Base-by-base conservation (phyloP, 2,329 filamentous ascomycete species). In the Raffaelea albimanens region DNA sequence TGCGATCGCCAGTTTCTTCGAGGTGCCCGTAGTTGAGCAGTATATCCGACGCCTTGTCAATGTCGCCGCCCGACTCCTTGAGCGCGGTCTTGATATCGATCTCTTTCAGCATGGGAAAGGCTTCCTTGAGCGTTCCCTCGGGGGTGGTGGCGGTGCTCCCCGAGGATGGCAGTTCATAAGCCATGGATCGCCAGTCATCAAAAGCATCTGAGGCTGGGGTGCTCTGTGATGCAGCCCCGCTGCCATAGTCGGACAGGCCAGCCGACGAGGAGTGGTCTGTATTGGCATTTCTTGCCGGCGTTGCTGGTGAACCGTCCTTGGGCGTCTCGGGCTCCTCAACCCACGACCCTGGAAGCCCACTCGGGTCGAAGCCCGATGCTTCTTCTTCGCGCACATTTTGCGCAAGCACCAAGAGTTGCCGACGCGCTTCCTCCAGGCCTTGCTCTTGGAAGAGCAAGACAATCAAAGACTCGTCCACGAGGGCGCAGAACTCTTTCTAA, bases 1-100 rank as follows among this genome's bases (percentile, higher is more conserved):
- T 68, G 2, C 75, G 69, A 46, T 78, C 70, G 0, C 76, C 76
- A 1, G 71, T 75, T 48, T 88, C 79, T 49, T 87, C 80, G 4
- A 96, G 80, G 58, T 83, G 88, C 19, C 85, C 80, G 14, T 87
- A 72, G 54, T 85, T 94, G 29, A 96, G 73, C 13, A 97, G 69
- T 50, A 88, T 81, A 56, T 95, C 88, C 52, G 94, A 81, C 1
- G 87, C 80, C 14, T 72, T 71, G 49, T 82, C 77, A 36, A 86
- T 76, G 54, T 87, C 78, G 0, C 82, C 78, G 11, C 76, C 72
- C 25, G 73, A 78, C 57, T 87, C 86, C 54, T 77, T 78, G 44
- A 95, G 65, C 0, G 81, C 78, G 52, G 82, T 76, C 39, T 69
- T 68, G 23, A 95, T 72, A 39, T 86, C 82, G 43, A 81, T 78